Percentiles rank a stretch among this genome's conserved stretches.
phyloP scores from a whole-genome alignment of 495 filamentous ascomycete species.

The Chaetomium cochliodes region DNA sequence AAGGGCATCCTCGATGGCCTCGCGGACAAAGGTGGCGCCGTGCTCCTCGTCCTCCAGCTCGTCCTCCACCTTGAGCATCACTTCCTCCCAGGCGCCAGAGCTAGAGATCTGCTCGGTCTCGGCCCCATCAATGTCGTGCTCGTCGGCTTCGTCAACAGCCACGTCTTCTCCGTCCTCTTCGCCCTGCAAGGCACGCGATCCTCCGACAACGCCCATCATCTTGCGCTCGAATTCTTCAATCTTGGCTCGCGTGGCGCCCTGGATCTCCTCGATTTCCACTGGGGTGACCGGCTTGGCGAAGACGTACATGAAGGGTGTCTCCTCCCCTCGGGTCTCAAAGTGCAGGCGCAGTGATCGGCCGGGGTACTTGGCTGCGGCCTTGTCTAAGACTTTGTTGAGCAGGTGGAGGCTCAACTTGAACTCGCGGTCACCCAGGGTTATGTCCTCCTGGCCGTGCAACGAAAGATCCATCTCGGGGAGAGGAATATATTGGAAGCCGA shows the following conservation, averaged over 20 bases:
- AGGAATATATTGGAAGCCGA: conserved; percentile 94
- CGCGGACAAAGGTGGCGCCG: conserved; percentile 43
- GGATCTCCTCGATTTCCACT: conserved; percentile 68
- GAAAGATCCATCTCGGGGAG: conserved; percentile 82
- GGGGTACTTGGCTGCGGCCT: conserved; percentile 69
- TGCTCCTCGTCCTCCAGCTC: conserved; percentile 55
- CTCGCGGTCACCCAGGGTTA: conserved; percentile 74
- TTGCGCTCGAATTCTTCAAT: conserved; percentile 67
- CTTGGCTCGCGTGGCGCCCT: conserved; percentile 58
- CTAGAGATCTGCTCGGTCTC: conserved; percentile 33
- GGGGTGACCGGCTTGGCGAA: conserved; percentile 82
- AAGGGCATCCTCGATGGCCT: conserved; percentile 46
- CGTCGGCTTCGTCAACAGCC: conserved; percentile 9
- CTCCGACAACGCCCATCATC: conserved; percentile 51
- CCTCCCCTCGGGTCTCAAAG: conserved; percentile 68
- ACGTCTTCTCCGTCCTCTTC: conserved; percentile 16
- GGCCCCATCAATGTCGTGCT: conserved; percentile 29
- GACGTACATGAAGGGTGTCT: conserved; percentile 76
- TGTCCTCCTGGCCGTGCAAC: conserved; percentile 69
- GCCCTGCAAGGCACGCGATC: background rate
- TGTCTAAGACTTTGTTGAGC: conserved; percentile 74
- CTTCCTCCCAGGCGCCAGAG: conserved; percentile 50
- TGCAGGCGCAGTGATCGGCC: conserved; percentile 74
- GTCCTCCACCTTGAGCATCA: conserved; percentile 54
- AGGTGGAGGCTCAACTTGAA: conserved; percentile 77